These are phyloP conservation scores for Fusarium sp. DNA, from an alignment of 2,329 filamentous ascomycete species.

Conservation along the genomic window DNA sequence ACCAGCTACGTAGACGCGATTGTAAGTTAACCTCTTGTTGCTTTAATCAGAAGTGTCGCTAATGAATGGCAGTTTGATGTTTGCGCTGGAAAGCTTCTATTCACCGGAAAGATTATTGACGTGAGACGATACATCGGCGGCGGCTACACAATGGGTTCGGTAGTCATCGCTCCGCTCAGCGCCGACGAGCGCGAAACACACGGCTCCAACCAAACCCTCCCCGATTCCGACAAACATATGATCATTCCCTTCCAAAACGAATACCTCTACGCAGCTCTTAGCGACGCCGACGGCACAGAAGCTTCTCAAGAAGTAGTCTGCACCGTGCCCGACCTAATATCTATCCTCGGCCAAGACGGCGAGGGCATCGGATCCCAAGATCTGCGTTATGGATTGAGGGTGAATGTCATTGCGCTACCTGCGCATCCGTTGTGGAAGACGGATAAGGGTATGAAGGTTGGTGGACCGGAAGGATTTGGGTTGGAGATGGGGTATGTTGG, in stretches of 20 bases:
- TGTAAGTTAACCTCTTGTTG: conserved; percentile 8
- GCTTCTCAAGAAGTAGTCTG: conserved; percentile 48
- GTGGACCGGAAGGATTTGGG: conserved; percentile 51
- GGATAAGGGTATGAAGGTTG: conserved; percentile 49
- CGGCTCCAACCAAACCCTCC: conserved; percentile 19
- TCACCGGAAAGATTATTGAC: conserved; percentile 55
- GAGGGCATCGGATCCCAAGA: conserved; percentile 63
- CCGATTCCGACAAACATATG: conserved; percentile 47
- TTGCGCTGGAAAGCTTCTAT: conserved; percentile 51
- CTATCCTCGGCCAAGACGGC: conserved; percentile 56
- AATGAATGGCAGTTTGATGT: conserved; percentile 41
- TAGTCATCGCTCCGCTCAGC: conserved; percentile 49
- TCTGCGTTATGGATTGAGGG: conserved; percentile 61
- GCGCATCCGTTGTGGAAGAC: conserved; percentile 63
- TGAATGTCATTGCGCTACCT: conserved; percentile 62
- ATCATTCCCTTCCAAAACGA: conserved; percentile 58
- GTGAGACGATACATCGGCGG: conserved; percentile 53
- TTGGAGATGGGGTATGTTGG: conserved; percentile 47
- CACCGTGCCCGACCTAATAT: conserved; percentile 53
- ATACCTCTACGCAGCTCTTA: conserved; percentile 52
- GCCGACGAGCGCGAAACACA: conserved; percentile 47
- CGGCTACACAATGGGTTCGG: conserved; percentile 56
- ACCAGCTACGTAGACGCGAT: conserved; percentile 42
- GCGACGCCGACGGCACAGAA: conserved; percentile 48
- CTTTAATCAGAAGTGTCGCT: background rate